Evolutionary conservation across 2,329 filamentous ascomycete species (phyloP).

Genomic region (Fusarium dimerum): DNA sequence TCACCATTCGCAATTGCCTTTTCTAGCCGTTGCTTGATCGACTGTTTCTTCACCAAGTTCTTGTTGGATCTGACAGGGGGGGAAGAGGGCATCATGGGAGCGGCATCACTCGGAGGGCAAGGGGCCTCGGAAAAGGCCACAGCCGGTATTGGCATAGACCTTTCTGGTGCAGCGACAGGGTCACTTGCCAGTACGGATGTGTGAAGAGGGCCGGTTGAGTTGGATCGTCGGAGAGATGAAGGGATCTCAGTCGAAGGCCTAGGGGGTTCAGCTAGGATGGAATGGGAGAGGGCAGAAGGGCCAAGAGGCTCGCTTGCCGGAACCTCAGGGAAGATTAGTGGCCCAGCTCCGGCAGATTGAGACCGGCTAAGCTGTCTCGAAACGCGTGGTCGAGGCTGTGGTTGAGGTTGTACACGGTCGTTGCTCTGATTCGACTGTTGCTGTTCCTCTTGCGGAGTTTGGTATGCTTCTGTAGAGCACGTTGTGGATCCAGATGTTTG

Average conservation of each 20-base stretch:
- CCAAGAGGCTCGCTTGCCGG: slow-evolving; percentile 53
- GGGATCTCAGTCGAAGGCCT: slow-evolving; percentile 35
- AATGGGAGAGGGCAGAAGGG: slow-evolving; percentile 42
- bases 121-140: slow-evolving; percentile 38
- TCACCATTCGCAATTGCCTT: slow-evolving; percentile 73
- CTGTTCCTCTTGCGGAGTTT: slow-evolving; percentile 14
- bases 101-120: slow-evolving; percentile 46
- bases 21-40: slow-evolving; percentile 60
- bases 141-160: slow-evolving; percentile 17
- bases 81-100: slow-evolving; percentile 39
- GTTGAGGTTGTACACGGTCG: slow-evolving; percentile 6
- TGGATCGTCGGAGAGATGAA: slow-evolving; percentile 40
- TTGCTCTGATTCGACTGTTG: slow-evolving; percentile 14
- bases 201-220: slow-evolving; percentile 34
- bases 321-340: slow-evolving; percentile 36
- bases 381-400: slow-evolving; percentile 16
- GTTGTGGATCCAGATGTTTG: slow-evolving; percentile 18
- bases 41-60: slow-evolving; percentile 63
- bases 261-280: slow-evolving; percentile 14
- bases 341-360: slow-evolving; percentile 37
- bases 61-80: slow-evolving; percentile 58
- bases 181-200: slow-evolving; percentile 50
- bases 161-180: slow-evolving; percentile 35
- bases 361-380: slow-evolving; percentile 35
- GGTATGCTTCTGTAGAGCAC: slow-evolving; percentile 20